Percentiles rank a stretch among this genome's conserved stretches.
These are phyloP conservation scores for Paracamarosporium sp. DNA, from an alignment of 2,329 filamentous ascomycete genomes.

Conservation along the genomic window DNA sequence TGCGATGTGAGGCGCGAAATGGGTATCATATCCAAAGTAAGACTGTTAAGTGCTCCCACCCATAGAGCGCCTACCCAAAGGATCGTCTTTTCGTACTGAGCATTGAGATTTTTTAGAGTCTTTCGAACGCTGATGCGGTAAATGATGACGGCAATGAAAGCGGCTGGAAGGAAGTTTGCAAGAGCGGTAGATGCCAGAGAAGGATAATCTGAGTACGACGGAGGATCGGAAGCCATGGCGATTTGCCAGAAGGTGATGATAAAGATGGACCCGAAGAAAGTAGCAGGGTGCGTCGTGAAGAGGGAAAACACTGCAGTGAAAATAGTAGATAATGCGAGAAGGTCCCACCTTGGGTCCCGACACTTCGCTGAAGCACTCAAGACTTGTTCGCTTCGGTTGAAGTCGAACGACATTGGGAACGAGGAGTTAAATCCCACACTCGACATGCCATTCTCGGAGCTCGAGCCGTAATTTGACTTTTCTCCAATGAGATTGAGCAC, in stretches of 20 bases:
- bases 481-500: constrained; percentile 35
- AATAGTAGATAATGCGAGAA: constrained; percentile 40
- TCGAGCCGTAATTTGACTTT: constrained; percentile 27
- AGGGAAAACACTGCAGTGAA: constrained; percentile 40
- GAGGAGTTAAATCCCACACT: constrained; percentile 41
- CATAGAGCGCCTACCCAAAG: constrained; percentile 45
- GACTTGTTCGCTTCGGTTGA: constrained; percentile 25
- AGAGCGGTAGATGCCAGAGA: constrained; percentile 39
- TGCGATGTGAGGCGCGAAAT: constrained; percentile 44
- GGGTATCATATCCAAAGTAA: constrained; percentile 44
- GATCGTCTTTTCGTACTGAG: constrained; percentile 45
- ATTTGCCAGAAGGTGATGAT: constrained; percentile 43
- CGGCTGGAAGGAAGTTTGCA: constrained; percentile 42
- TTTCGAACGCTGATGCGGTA: constrained; percentile 36
- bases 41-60: constrained; percentile 42
- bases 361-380: constrained; percentile 28
- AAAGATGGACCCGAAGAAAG: constrained; percentile 40
- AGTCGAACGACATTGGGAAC: constrained; percentile 44
- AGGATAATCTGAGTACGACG: constrained; percentile 35
- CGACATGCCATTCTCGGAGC: constrained; percentile 36
- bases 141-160: constrained; percentile 36
- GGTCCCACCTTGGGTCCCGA: constrained; percentile 41
- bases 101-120: constrained; percentile 34
- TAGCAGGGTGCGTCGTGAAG: constrained; percentile 35
- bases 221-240: constrained; percentile 45